A percentile compares a stretch with the other conserved stretches of the same genome.
phyloP scores from a whole-genome alignment of 495 filamentous ascomycete species.

The Aspergillus saccharolyticus region DNA sequence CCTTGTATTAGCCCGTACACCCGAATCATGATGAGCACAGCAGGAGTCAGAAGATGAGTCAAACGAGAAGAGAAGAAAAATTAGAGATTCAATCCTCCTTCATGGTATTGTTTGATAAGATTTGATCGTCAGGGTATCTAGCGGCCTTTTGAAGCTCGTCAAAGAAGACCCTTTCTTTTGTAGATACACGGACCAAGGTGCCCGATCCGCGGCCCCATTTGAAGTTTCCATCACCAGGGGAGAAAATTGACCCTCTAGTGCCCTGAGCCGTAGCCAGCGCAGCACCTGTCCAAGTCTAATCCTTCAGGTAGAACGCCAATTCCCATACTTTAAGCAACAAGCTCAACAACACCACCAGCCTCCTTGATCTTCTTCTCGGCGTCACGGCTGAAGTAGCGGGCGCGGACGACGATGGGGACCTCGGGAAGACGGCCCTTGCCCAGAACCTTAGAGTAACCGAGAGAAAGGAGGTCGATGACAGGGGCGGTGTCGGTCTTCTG shows the following conservation, averaged over 20 bases:
- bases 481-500: constrained; percentile 75
- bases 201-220: constrained; percentile 24
- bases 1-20: neutral
- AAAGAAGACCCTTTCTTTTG: constrained; percentile 43
- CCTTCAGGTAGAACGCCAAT: constrained; percentile 28
- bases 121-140: constrained; percentile 43
- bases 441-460: constrained; percentile 90
- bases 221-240: constrained; percentile 29
- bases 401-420: constrained; percentile 81
- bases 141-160: constrained; percentile 40
- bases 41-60: neutral
- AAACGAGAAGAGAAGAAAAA: constrained; percentile 19
- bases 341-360: constrained; percentile 83
- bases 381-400: constrained; percentile 79
- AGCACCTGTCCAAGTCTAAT: constrained; percentile 33
- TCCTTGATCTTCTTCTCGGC: constrained; percentile 95
- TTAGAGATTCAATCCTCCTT: constrained; percentile 20
- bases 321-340: constrained; percentile 72
- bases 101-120: constrained; percentile 41
- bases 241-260: constrained; percentile 23
- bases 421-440: constrained; percentile 88
- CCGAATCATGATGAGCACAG: neutral
- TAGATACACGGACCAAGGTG: constrained; percentile 25
- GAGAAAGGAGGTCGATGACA: constrained; percentile 85
- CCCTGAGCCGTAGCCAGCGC: constrained; percentile 30